Conservation (phyloP, 2,329 filamentous ascomycete species). For the Paecilomyces dactylethromorphus region DNA sequence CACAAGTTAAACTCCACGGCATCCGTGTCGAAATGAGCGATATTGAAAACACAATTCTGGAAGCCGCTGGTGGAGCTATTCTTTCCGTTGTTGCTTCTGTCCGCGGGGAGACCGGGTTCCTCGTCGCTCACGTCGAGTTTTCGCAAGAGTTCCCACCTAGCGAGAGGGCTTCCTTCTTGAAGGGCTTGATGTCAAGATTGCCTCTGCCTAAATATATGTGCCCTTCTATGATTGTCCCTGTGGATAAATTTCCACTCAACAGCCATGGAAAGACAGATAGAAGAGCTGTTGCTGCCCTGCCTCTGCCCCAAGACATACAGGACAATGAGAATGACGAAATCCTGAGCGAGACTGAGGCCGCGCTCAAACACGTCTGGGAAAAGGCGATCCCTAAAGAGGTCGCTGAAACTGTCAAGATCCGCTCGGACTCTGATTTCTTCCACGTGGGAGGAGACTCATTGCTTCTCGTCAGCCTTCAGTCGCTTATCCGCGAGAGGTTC, state of each 20-base stretch:
- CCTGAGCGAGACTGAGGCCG: neutral
- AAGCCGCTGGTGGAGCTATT: constrained; percentile 10
- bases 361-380: neutral
- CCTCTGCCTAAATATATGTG: constrained; percentile 32
- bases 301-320: constrained; percentile 6
- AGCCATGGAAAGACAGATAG: constrained; percentile 24
- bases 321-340: neutral
- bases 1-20: constrained; percentile 23
- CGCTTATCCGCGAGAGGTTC: neutral
- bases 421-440: constrained; percentile 1
- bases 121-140: neutral
- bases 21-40: constrained; percentile 43
- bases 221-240: constrained; percentile 20
- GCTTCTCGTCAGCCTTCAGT: constrained; percentile 2
- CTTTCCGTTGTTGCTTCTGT: neutral
- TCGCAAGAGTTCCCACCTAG: neutral
- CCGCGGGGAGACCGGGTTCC: neutral
- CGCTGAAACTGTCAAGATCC: neutral
- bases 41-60: constrained; percentile 29
- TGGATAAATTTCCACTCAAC: constrained; percentile 20
- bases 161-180: neutral
- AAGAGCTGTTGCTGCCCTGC: constrained; percentile 8
- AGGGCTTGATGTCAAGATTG: constrained; percentile 18
- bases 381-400: neutral
- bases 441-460: constrained; percentile 3